Conservation (phyloP, 129 eudicot genomes). For the Flaveria robusta region DNA sequence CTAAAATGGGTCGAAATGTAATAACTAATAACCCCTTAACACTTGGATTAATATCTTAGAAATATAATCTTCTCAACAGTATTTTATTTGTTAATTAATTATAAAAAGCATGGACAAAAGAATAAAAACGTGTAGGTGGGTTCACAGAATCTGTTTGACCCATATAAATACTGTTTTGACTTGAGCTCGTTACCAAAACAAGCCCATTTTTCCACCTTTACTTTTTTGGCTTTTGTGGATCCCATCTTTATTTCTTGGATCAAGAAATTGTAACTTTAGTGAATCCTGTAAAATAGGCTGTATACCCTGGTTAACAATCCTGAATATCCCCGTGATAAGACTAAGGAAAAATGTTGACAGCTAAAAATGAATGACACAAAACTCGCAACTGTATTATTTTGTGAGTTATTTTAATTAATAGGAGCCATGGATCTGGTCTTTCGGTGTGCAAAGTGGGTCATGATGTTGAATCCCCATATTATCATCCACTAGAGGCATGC, state of each 20-base stretch:
- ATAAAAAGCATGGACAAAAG: not conserved
- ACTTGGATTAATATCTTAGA: not conserved
- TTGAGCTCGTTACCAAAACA: not conserved
- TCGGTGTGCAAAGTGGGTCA: constrained; percentile 65
- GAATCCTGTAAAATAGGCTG: not conserved
- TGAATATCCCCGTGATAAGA: not conserved
- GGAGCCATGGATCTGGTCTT: constrained; percentile 63
- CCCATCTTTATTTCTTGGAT: not conserved
- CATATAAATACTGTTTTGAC: not conserved
- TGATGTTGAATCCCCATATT: constrained; percentile 92
- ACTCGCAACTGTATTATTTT: constrained; percentile 3
- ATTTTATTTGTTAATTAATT: not conserved
- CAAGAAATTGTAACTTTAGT: not conserved
- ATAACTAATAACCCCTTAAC: not conserved
- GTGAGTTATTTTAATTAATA: constrained; percentile 33
- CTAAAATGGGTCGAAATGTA: not conserved
- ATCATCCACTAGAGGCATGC: constrained; percentile 77
- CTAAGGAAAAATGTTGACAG: constrained; percentile 4
- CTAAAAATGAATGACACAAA: not conserved
- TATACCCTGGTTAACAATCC: not conserved
- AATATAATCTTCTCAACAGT: not conserved
- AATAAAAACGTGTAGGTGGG: not conserved
- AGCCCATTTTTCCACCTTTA: not conserved
- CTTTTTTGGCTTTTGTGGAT: not conserved
- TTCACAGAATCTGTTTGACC: not conserved